Percentiles rank a stretch among this genome's conserved stretches.
Evolutionary conservation across 2,329 filamentous ascomycete genomes (phyloP).

Genomic region (Phaeophleospora eucalypticola): DNA sequence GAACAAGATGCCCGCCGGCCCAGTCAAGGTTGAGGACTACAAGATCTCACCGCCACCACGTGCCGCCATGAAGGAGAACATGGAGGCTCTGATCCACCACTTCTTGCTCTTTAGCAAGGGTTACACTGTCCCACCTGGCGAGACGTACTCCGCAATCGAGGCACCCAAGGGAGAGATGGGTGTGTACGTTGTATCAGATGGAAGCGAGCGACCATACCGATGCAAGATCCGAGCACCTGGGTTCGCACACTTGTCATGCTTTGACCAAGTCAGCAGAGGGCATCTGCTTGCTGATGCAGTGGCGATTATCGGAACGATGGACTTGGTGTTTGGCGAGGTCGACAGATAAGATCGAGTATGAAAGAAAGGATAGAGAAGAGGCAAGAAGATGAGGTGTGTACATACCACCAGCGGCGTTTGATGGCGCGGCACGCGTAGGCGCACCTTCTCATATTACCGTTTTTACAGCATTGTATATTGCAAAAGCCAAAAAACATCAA

Average conservation of each 20-base stretch:
- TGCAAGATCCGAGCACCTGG: constrained; percentile 97
- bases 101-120: constrained; percentile 99
- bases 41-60: constrained; percentile 96
- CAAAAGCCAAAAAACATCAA: too few species aligned
- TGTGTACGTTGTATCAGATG: constrained; percentile 93
- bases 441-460: neutral
- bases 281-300: constrained; percentile 95
- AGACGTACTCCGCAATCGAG: constrained; percentile 97
- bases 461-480: neutral
- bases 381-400: neutral
- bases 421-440: neutral
- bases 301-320: constrained; percentile 70
- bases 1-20: constrained; percentile 96
- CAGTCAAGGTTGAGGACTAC: constrained; percentile 95
- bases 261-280: constrained; percentile 88
- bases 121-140: constrained; percentile 91
- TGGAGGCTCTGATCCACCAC: constrained; percentile 99
- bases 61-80: constrained; percentile 99
- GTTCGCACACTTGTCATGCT: constrained; percentile 89
- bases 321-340: constrained; percentile 72
- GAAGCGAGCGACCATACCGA: constrained; percentile 91
- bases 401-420: constrained; percentile 1
- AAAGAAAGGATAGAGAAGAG: neutral
- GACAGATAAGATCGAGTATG: constrained; percentile 13
- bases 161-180: constrained; percentile 99